A percentile compares a stretch with the other conserved stretches of the same genome.
Conservation (phyloP, 2,329 filamentous ascomycete species). For the Neophaeococcomyces mojaviensis region DNA sequence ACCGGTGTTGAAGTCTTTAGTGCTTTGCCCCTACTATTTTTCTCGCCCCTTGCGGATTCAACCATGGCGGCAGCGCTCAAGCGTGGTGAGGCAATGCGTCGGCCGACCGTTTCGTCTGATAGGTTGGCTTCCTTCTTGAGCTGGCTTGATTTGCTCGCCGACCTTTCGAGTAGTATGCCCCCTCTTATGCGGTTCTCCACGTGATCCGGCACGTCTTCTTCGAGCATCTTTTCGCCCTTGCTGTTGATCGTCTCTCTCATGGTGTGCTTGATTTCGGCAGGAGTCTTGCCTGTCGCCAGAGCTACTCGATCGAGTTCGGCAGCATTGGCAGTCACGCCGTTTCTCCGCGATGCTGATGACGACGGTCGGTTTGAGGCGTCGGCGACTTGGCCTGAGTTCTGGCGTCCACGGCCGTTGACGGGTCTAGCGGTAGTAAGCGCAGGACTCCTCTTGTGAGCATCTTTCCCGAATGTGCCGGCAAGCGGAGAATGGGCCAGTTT, state of each 20-base stretch:
- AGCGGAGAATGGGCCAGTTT: slow-evolving; percentile 70
- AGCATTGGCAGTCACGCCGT: slow-evolving; percentile 36
- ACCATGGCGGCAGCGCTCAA: slow-evolving; percentile 22
- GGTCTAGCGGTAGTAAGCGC: slow-evolving; percentile 55
- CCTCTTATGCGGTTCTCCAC: slow-evolving; percentile 27
- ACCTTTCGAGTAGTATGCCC: slow-evolving; percentile 14
- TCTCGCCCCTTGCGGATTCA: slow-evolving; percentile 11
- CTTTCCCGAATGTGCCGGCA: slow-evolving; percentile 58
- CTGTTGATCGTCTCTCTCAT: slow-evolving; percentile 42
- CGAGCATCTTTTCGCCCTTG: slow-evolving; percentile 27
- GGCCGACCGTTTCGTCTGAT: slow-evolving; percentile 11
- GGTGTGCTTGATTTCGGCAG: slow-evolving; percentile 44
- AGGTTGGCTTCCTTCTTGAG: slow-evolving; percentile 11
- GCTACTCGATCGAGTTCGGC: slow-evolving; percentile 25
- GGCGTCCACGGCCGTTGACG: slow-evolving; percentile 62
- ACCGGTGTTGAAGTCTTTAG: slow-evolving; percentile 37
- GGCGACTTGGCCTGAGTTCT: slow-evolving; percentile 61
- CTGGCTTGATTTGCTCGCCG: slow-evolving; percentile 32
- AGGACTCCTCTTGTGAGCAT: slow-evolving; percentile 50
- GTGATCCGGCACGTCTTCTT: slow-evolving; percentile 41
- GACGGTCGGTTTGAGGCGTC: slow-evolving; percentile 33
- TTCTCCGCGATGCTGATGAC: slow-evolving; percentile 56
- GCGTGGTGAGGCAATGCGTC: slow-evolving; percentile 23
- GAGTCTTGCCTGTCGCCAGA: slow-evolving; percentile 25
- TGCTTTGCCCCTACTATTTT: slow-evolving; percentile 26